Conservation (phyloP, 148 eudicot species). For the Camellia granthamiana region DNA sequence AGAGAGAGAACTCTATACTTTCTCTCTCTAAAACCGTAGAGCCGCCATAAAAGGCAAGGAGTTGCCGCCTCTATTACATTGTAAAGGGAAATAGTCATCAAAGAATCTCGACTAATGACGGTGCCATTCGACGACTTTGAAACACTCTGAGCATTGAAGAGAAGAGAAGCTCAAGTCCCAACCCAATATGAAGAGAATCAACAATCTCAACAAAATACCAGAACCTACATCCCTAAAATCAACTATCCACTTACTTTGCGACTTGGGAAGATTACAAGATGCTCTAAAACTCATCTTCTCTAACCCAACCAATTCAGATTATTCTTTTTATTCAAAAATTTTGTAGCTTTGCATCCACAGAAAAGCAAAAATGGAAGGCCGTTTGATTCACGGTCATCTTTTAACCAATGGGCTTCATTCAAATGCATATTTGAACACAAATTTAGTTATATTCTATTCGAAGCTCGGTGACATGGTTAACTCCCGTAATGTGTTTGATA, state of each 20-base stretch:
- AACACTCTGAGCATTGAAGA: no score
- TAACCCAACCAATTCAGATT: constrained; percentile 11
- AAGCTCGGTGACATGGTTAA: constrained; percentile 14
- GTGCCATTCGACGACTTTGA: no score
- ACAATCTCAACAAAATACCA: background rate
- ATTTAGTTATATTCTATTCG: constrained; percentile 17
- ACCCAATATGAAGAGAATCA: constrained; percentile 10
- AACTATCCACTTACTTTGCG: background rate
- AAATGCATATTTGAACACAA: constrained; percentile 10
- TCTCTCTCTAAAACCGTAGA: no score
- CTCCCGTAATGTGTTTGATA: constrained; percentile 20
- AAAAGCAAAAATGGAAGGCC: constrained; percentile 12
- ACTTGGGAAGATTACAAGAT: constrained; percentile 15
- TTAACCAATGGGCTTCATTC: constrained; percentile 15
- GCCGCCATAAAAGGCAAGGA: no score
- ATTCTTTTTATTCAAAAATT: constrained; percentile 8
- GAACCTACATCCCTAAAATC: background rate
- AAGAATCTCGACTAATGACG: no score
- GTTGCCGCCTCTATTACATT: no score
- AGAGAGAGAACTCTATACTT: no score
- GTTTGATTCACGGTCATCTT: constrained; percentile 18
- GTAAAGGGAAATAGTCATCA: no score
- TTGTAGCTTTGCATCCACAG: constrained; percentile 11
- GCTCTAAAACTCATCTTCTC: constrained; percentile 2
- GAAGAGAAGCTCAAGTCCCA: no score